phyloP scores from a whole-genome alignment of 495 filamentous ascomycete species.

The Echria macrotheca region DNA sequence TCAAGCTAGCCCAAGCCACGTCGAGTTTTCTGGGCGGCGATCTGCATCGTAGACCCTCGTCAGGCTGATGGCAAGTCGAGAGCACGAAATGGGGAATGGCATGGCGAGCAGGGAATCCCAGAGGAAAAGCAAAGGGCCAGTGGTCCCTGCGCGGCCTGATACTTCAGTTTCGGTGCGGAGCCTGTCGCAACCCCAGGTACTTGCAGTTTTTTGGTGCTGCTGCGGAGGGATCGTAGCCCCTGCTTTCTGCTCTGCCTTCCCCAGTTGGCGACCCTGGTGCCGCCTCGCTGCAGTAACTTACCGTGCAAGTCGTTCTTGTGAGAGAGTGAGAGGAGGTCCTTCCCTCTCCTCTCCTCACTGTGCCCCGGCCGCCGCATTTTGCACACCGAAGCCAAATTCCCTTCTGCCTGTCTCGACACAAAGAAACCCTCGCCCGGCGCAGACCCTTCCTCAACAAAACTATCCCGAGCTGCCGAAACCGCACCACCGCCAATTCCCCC shows the following conservation, averaged over 20 bases:
- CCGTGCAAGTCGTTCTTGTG: neutral
- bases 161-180: slow-evolving; percentile 8
- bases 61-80: slow-evolving; percentile 7
- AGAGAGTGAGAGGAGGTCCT: slow-evolving; percentile 1
- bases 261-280: slow-evolving; percentile 10
- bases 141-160: slow-evolving; percentile 9
- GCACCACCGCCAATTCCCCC: neutral
- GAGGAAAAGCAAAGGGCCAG: neutral
- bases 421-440: neutral
- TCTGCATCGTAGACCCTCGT: slow-evolving; percentile 6
- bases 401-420: slow-evolving; percentile 1
- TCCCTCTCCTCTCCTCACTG: slow-evolving; percentile 4
- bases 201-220: neutral
- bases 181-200: slow-evolving; percentile 9
- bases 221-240: slow-evolving; percentile 1
- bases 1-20: neutral
- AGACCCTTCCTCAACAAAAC: neutral
- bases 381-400: neutral
- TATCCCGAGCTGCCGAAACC: neutral
- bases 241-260: neutral
- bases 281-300: slow-evolving; percentile 5
- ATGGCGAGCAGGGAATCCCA: slow-evolving; percentile 2
- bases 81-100: slow-evolving; percentile 3
- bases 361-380: neutral
- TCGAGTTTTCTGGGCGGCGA: neutral